phyloP scores from a whole-genome alignment of 2,329 filamentous ascomycete species.

The Hymenoscyphus fructigenus region DNA sequence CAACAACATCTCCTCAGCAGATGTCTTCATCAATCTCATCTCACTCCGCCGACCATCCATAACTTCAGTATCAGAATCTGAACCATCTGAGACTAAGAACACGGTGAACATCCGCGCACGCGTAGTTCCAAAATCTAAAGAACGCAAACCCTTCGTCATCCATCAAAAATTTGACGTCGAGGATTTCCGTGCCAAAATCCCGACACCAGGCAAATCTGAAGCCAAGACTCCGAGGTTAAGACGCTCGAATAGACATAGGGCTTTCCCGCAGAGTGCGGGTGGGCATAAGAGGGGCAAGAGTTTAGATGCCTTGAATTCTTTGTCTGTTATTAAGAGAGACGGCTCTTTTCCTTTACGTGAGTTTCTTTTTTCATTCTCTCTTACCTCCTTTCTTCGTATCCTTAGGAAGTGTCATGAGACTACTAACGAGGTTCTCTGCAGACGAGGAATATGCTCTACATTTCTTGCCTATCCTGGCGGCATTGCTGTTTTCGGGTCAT shows the following conservation, averaged over 20 bases:
- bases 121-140: constrained; percentile 42
- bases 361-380: constrained; percentile 28
- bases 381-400: not conserved
- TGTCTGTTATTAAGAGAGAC: constrained; percentile 4
- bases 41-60: constrained; percentile 40
- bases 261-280: constrained; percentile 16
- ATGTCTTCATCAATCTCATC: constrained; percentile 47
- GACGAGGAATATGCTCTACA: constrained; percentile 49
- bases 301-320: not conserved
- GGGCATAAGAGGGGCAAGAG: not conserved
- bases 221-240: constrained; percentile 11
- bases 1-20: constrained; percentile 43
- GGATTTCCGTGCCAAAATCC: constrained; percentile 44
- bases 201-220: constrained; percentile 25
- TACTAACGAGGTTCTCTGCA: constrained; percentile 27
- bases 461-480: constrained; percentile 53
- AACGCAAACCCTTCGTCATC: constrained; percentile 48
- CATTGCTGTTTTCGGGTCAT: constrained; percentile 54
- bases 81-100: constrained; percentile 3
- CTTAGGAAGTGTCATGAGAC: not conserved
- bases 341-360: constrained; percentile 47
- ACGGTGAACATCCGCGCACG: constrained; percentile 44
- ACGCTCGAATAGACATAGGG: constrained; percentile 24
- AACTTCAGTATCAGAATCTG: constrained; percentile 9
- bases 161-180: constrained; percentile 51